Evolutionary conservation across 2,329 filamentous ascomycete species (phyloP).

Genomic region (Paracorniculantispora psalliotae): DNA sequence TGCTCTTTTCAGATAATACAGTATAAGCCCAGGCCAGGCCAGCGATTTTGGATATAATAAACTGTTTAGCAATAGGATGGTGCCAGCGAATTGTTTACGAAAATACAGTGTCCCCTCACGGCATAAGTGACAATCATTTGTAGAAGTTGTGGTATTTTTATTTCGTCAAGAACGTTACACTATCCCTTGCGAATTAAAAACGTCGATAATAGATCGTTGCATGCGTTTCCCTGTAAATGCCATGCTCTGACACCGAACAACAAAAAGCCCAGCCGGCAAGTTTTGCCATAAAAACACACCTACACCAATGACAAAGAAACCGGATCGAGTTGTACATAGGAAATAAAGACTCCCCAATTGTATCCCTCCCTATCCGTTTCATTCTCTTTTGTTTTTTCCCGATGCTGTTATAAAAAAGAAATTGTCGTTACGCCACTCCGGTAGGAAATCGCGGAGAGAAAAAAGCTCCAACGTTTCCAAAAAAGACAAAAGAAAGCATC

Average conservation of each 20-base stretch:
- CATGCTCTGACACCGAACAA: slow-evolving; percentile 24
- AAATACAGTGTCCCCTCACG: not conserved
- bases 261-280: slow-evolving; percentile 7
- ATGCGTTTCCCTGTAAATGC: slow-evolving; percentile 35
- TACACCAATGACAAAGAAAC: slow-evolving; percentile 8
- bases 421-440: slow-evolving; percentile 4
- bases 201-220: slow-evolving; percentile 22
- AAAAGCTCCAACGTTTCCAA: not conserved
- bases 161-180: slow-evolving; percentile 29
- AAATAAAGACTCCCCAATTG: not conserved
- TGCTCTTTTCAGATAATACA: too few species aligned
- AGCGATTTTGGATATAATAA: too few species aligned
- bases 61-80: too few species aligned
- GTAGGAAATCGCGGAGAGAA: not conserved
- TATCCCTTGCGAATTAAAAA: slow-evolving; percentile 27
- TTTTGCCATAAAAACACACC: slow-evolving; percentile 10
- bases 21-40: too few species aligned
- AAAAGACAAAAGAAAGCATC: not conserved
- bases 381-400: slow-evolving; percentile 3
- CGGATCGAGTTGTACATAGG: not conserved
- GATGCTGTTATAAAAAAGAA: slow-evolving; percentile 9
- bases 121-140: not conserved
- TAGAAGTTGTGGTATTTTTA: slow-evolving; percentile 29
- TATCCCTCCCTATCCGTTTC: not conserved
- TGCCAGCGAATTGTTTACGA: too few species aligned